Evolutionary conservation across 768 basidiomycete species (phyloP).

Genomic region (Leccinum subtestaceum): DNA sequence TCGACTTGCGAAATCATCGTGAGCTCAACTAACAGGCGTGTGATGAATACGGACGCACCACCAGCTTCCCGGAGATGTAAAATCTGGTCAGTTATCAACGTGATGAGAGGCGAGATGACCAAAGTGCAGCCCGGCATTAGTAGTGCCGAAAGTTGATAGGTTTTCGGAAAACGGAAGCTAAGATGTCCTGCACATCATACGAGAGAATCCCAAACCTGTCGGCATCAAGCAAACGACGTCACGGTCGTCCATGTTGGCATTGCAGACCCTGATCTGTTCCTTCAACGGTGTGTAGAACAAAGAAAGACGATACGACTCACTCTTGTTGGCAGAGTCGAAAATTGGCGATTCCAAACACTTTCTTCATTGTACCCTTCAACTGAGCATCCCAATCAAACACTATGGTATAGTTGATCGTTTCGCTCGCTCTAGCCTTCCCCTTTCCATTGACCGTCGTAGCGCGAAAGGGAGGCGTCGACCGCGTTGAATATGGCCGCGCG

Average conservation of each 20-base stretch:
- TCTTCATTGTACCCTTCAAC: conserved; percentile 55
- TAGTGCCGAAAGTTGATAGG: conserved; percentile 89
- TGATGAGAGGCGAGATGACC: conserved; percentile 80
- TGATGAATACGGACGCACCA: conserved; percentile 36
- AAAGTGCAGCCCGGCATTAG: conserved; percentile 76
- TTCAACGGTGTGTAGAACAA: not conserved
- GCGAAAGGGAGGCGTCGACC: too few species aligned
- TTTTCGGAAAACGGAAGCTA: conserved; percentile 33
- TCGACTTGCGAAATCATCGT: conserved; percentile 44
- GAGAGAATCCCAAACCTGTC: conserved; percentile 49
- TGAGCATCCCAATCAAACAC: conserved; percentile 62
- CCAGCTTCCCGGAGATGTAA: conserved; percentile 66
- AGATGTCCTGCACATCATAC: not conserved
- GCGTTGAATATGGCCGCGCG: too few species aligned
- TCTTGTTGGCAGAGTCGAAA: conserved; percentile 86
- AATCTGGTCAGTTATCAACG: conserved; percentile 80
- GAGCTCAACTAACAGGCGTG: not conserved
- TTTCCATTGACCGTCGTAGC: conserved; percentile 22
- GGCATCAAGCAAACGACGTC: conserved; percentile 90
- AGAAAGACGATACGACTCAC: conserved; percentile 38
- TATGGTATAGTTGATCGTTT: conserved; percentile 54
- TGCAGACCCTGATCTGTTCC: conserved; percentile 63
- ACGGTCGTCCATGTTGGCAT: conserved; percentile 83
- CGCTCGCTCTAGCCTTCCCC: conserved; percentile 34
- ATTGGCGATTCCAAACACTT: conserved; percentile 61